Evolutionary conservation across 192 early-diverging fungal genomes (phyloP).

Genomic region (Backusella westeae): DNA sequence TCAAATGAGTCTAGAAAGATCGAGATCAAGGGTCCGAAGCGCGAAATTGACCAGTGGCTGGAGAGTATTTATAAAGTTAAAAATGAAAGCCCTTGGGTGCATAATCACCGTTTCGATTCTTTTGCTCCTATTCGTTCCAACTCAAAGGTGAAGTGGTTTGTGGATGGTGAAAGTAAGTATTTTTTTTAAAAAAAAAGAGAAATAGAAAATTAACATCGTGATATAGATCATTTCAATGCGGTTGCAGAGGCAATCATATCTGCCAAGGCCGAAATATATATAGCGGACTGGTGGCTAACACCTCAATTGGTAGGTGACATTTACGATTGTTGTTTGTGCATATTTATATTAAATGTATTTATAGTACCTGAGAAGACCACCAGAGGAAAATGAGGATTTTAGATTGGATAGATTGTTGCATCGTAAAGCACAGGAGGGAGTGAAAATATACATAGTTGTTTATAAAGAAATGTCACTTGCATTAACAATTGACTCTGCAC

Average conservation of each 20-base stretch:
- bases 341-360: not conserved
- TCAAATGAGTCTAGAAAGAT: conserved; percentile 60
- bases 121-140: conserved; percentile 72
- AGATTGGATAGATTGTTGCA: conserved; percentile 74
- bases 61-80: conserved; percentile 59
- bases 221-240: conserved; percentile 68
- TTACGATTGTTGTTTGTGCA: not conserved
- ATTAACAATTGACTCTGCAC: conserved; percentile 66
- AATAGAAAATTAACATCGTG: not conserved
- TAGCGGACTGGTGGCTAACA: conserved; percentile 82
- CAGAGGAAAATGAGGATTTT: conserved; percentile 68
- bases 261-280: conserved; percentile 67
- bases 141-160: conserved; percentile 66
- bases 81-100: conserved; percentile 58
- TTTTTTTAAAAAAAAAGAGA: too few species aligned
- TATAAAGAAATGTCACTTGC: conserved; percentile 82
- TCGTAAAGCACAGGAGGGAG: conserved; percentile 77
- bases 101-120: conserved; percentile 60
- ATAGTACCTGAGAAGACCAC: conserved; percentile 69
- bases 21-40: conserved; percentile 63
- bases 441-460: conserved; percentile 77
- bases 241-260: conserved; percentile 66
- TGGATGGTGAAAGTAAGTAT: conserved; percentile 51
- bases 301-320: conserved; percentile 59
- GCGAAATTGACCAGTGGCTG: conserved; percentile 62